phyloP scores from a whole-genome alignment of 352 stramenopile genomes.

The Pythium sukuiense region DNA sequence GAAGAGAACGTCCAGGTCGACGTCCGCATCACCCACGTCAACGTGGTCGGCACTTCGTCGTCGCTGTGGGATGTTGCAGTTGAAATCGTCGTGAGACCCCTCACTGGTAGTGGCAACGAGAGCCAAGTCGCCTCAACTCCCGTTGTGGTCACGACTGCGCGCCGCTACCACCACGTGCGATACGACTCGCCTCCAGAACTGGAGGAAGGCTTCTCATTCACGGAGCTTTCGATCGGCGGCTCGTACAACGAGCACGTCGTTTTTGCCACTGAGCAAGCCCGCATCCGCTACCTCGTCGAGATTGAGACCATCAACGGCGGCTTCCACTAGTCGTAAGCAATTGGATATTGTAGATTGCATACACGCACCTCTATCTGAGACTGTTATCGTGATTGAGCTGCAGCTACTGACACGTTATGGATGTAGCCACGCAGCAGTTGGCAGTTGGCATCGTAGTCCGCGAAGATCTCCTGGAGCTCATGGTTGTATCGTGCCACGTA shows the following conservation, averaged over 20 bases:
- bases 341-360: background rate
- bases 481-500: conserved; percentile 12
- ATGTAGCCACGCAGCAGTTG: conserved; percentile 20
- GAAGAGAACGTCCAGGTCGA: conserved; percentile 9
- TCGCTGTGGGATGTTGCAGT: conserved; percentile 17
- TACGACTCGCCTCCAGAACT: conserved; percentile 9
- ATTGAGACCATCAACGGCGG: conserved; percentile 9
- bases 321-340: background rate
- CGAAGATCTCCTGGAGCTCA: conserved; percentile 17
- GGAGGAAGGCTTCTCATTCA: conserved; percentile 14
- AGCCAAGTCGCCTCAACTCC: background rate
- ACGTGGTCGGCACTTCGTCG: background rate
- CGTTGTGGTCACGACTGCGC: conserved; percentile 11
- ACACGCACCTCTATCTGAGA: background rate
- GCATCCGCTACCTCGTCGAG: conserved; percentile 27
- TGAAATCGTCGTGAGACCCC: conserved; percentile 13
- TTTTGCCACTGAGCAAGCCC: conserved; percentile 10
- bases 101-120: background rate
- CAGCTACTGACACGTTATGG: background rate
- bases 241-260: conserved; percentile 29
- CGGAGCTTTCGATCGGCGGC: background rate
- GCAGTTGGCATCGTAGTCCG: conserved; percentile 28
- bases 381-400: background rate
- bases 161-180: conserved; percentile 18
- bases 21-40: conserved; percentile 7